Conservation (phyloP, 495 filamentous ascomycete species). For the Talaromyces thailandensis region DNA sequence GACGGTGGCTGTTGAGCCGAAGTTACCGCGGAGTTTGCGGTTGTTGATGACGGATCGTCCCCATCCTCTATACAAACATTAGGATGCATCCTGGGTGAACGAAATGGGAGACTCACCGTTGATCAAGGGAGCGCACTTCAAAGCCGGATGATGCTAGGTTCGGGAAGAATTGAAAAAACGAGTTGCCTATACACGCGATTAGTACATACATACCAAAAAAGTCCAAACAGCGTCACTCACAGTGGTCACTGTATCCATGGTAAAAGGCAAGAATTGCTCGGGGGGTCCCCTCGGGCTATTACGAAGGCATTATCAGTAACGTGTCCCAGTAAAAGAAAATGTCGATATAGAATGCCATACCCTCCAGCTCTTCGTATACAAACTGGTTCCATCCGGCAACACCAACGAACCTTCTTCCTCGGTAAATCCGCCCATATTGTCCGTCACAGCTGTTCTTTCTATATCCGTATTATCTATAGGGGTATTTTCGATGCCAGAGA, state of each 20-base stretch:
- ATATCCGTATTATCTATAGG: background rate
- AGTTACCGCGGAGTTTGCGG: constrained; percentile 50
- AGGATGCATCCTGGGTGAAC: background rate
- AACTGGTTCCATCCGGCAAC: constrained; percentile 41
- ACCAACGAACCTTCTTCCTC: constrained; percentile 26
- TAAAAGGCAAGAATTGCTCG: constrained; percentile 67
- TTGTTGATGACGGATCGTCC: constrained; percentile 36
- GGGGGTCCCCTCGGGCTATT: constrained; percentile 35
- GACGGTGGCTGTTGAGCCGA: constrained; percentile 61
- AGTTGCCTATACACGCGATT: constrained; percentile 37
- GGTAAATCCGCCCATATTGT: constrained; percentile 6
- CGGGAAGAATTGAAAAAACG: constrained; percentile 61
- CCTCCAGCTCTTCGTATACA: constrained; percentile 85
- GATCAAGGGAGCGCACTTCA: constrained; percentile 66
- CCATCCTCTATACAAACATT: constrained; percentile 35
- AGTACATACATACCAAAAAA: background rate
- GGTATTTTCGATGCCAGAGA: constrained; percentile 2
- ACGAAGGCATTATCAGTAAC: background rate
- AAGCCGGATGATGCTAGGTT: constrained; percentile 62
- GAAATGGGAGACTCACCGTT: constrained; percentile 41
- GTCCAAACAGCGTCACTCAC: constrained; percentile 12
- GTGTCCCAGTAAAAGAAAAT: background rate
- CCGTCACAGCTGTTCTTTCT: background rate
- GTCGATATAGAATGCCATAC: constrained; percentile 36
- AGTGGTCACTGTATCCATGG: constrained; percentile 86